Conservation (phyloP, 352 stramenopile species). For the Globisporangium barbulae region DNA sequence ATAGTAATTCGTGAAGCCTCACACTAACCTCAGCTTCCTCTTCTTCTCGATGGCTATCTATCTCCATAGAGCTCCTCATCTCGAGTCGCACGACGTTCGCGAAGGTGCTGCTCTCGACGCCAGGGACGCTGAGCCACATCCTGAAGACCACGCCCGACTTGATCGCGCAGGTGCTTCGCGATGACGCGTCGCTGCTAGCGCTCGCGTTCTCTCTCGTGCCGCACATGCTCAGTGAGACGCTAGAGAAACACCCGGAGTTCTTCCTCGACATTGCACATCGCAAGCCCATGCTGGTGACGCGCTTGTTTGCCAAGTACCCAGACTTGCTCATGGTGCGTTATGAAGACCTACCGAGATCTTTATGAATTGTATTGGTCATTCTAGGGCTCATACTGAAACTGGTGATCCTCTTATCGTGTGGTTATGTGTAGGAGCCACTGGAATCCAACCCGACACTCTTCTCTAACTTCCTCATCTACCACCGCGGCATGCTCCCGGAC, state of each 20-base stretch:
- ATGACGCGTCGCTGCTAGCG: slow-evolving; percentile 41
- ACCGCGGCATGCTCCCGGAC: slow-evolving; percentile 56
- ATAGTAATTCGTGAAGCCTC: neutral
- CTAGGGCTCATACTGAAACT: too few species aligned
- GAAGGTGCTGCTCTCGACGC: slow-evolving; percentile 38
- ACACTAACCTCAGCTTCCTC: neutral
- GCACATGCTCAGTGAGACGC: slow-evolving; percentile 51
- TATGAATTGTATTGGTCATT: neutral
- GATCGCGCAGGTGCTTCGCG: slow-evolving; percentile 44
- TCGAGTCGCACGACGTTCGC: slow-evolving; percentile 36
- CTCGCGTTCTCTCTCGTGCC: slow-evolving; percentile 49
- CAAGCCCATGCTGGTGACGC: slow-evolving; percentile 51
- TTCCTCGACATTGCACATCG: slow-evolving; percentile 69
- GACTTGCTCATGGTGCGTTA: slow-evolving; percentile 56
- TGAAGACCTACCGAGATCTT: neutral
- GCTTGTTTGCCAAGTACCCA: slow-evolving; percentile 60
- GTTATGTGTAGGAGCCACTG: slow-evolving; percentile 44
- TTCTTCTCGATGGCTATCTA: neutral
- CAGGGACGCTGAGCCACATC: slow-evolving; percentile 41
- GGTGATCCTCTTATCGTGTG: neutral
- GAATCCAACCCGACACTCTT: slow-evolving; percentile 71
- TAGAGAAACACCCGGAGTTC: slow-evolving; percentile 62
- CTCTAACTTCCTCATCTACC: slow-evolving; percentile 57
- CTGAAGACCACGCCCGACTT: slow-evolving; percentile 51
- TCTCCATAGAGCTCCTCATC: slow-evolving; percentile 35